Conservation (phyloP, 1,139 yeast species). For the Eremothecium cymbalariae region DNA sequence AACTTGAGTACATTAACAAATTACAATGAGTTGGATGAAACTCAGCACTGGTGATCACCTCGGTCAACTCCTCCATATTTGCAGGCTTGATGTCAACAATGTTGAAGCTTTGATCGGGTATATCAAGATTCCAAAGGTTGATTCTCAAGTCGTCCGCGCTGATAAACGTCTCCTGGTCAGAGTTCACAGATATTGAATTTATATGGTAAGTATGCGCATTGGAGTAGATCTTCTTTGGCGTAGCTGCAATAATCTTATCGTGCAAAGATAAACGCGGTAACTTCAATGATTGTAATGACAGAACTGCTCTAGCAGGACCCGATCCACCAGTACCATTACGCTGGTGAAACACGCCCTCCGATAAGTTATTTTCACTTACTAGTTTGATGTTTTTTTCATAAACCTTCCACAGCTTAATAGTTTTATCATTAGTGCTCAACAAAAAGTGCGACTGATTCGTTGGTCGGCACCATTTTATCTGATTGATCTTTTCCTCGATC, state of each 20-base stretch:
- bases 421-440: conserved; percentile 90
- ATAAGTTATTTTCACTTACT: conserved; percentile 80
- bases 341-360: conserved; percentile 19
- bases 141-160: conserved; percentile 92
- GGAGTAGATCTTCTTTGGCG: conserved; percentile 83
- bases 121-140: conserved; percentile 90
- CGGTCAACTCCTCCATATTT: conserved; percentile 97
- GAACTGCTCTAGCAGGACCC: conserved; percentile 22
- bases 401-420: conserved; percentile 94
- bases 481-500: conserved; percentile 96
- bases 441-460: conserved; percentile 83
- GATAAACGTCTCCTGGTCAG: conserved; percentile 93
- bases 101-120: conserved; percentile 91
- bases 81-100: conserved; percentile 97
- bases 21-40: conserved; percentile 93
- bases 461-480: conserved; percentile 91
- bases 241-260: conserved; percentile 91
- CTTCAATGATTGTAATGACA: conserved; percentile 41
- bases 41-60: conserved; percentile 96
- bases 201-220: conserved; percentile 98
- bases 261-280: conserved; percentile 85
- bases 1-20: conserved; percentile 91
- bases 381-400: conserved; percentile 86
- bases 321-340: conserved; percentile 13
- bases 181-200: conserved; percentile 87